A percentile compares a stretch with the other conserved stretches of the same genome.
phyloP scores from a whole-genome alignment of 768 basidiomycete genomes.

The Astraeus odoratus region DNA sequence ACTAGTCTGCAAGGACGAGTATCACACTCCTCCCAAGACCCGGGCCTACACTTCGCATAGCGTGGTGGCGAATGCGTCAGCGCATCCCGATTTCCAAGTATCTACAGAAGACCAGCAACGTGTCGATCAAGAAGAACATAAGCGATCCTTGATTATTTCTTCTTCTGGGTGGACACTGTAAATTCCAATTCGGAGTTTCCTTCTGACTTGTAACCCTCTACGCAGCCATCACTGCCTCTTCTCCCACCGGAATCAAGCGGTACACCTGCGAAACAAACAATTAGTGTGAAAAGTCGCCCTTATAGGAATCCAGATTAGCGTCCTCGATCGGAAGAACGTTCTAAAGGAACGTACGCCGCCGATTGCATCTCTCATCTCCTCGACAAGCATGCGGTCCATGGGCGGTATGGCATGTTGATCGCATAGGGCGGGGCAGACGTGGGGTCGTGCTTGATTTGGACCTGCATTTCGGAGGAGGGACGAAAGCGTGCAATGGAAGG shows the following conservation, averaged over 20 bases:
- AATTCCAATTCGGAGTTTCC: slow-evolving; percentile 31
- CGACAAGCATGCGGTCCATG: slow-evolving; percentile 82
- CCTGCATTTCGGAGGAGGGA: slow-evolving; percentile 32
- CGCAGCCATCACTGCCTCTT: slow-evolving; percentile 39
- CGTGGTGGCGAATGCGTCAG: slow-evolving; percentile 49
- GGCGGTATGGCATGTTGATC: slow-evolving; percentile 89
- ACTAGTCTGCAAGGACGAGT: slow-evolving; percentile 49
- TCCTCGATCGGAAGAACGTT: neutral
- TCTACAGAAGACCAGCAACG: slow-evolving; percentile 11
- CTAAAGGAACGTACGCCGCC: slow-evolving; percentile 46
- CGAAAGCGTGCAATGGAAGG: slow-evolving; percentile 49
- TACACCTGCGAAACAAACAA: slow-evolving; percentile 77
- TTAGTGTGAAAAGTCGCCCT: slow-evolving; percentile 61
- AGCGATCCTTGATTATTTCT: slow-evolving; percentile 57
- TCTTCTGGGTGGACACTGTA: slow-evolving; percentile 88
- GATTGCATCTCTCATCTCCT: slow-evolving; percentile 73
- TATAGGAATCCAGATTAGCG: slow-evolving; percentile 9
- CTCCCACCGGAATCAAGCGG: slow-evolving; percentile 64
- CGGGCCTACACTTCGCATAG: slow-evolving; percentile 61
- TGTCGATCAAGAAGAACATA: neutral
- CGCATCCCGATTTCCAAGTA: slow-evolving; percentile 23
- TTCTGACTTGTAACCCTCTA: slow-evolving; percentile 29
- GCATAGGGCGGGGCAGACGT: slow-evolving; percentile 79
- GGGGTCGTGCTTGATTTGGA: slow-evolving; percentile 26
- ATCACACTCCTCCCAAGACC: slow-evolving; percentile 64